phyloP scores from a whole-genome alignment of 2,329 filamentous ascomycete species.

The Trichoderma oligosporum region DNA sequence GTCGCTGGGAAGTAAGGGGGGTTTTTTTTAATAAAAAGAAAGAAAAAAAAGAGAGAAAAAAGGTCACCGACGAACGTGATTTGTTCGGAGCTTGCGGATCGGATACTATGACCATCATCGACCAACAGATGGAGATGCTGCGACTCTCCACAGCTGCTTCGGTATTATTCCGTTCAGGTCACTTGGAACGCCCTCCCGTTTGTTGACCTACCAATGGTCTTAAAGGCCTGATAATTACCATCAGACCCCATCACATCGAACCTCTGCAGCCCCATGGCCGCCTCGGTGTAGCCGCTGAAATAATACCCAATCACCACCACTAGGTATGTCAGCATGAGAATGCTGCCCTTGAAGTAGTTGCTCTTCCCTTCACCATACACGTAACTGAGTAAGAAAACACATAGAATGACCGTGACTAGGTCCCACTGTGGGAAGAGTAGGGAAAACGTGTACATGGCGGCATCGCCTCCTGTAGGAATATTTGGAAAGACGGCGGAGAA shows the following conservation, averaged over 20 bases:
- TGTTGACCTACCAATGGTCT: constrained; percentile 49
- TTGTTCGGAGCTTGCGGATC: neutral
- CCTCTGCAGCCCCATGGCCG: constrained; percentile 42
- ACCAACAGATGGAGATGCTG: neutral
- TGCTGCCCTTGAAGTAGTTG: constrained; percentile 99
- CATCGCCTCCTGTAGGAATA: constrained; percentile 36
- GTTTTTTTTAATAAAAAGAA: no score
- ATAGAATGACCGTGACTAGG: constrained; percentile 94
- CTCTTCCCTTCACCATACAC: constrained; percentile 99
- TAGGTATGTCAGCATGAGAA: constrained; percentile 86
- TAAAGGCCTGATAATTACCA: constrained; percentile 49
- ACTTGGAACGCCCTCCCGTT: constrained; percentile 29
- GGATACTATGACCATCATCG: no score
- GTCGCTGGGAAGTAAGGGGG: neutral
- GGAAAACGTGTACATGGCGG: constrained; percentile 65
- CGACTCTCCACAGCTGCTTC: neutral
- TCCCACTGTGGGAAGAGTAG: constrained; percentile 99
- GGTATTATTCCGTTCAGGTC: neutral
- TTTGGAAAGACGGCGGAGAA: constrained; percentile 75
- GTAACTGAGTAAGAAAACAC: constrained; percentile 93
- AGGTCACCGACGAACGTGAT: neutral
- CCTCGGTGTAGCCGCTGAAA: constrained; percentile 60
- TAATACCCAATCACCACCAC: constrained; percentile 92
- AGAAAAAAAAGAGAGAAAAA: neutral
- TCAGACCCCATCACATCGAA: constrained; percentile 53